Evolutionary conservation across 2,329 filamentous ascomycete species (phyloP).

Genomic region (Ceratocystis lukuohia): DNA sequence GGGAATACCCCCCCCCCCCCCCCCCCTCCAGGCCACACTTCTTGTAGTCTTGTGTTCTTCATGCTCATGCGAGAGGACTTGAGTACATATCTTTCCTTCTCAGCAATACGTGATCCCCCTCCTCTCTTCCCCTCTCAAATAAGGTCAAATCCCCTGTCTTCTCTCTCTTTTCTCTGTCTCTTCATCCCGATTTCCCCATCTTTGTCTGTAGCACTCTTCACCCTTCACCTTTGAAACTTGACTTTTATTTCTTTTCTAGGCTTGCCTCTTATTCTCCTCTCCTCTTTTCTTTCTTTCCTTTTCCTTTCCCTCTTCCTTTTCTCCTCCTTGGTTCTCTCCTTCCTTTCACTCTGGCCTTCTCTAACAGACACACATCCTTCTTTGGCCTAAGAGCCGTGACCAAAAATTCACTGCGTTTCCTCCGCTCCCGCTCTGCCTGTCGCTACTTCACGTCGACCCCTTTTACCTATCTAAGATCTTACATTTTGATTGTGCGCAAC

Average conservation of each 20-base stretch:
- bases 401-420: neutral
- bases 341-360: neutral
- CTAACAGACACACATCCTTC: neutral
- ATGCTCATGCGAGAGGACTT: neutral
- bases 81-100: neutral
- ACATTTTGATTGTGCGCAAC: too few species aligned
- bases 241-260: neutral
- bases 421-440: neutral
- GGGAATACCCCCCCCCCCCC: neutral
- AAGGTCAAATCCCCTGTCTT: conserved; percentile 8
- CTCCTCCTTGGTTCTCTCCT: conserved; percentile 2
- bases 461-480: neutral
- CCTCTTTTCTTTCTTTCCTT: neutral
- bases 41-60: neutral
- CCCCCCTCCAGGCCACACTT: neutral
- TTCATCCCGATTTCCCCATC: conserved; percentile 9
- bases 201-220: neutral
- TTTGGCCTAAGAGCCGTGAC: neutral
- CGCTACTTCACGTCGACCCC: neutral
- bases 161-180: conserved; percentile 13
- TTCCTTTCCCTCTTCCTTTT: neutral
- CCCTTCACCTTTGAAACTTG: conserved; percentile 7
- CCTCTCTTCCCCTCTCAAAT: neutral
- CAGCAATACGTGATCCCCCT: neutral
- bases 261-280: neutral